Percentiles rank a stretch among this genome's conserved stretches.
Evolutionary conservation across 2,329 filamentous ascomycete genomes (phyloP).

Genomic region (Penicillium italicum): DNA sequence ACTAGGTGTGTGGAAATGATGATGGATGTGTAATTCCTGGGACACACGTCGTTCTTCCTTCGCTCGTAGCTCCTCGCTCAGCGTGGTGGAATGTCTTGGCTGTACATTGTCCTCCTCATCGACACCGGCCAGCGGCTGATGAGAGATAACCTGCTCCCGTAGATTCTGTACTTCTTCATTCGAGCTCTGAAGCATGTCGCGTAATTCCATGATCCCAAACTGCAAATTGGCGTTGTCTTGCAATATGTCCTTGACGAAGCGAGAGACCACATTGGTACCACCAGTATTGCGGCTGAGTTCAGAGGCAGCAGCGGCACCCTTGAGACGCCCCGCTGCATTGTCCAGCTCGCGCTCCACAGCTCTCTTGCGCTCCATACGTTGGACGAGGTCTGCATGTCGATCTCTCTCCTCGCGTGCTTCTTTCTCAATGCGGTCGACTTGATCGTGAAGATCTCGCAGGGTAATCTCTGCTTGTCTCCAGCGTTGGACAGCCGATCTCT

Average conservation of each 20-base stretch:
- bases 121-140: constrained; percentile 62
- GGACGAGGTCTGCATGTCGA: constrained; percentile 74
- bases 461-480: constrained; percentile 83
- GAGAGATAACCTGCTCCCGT: constrained; percentile 73
- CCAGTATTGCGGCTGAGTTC: constrained; percentile 58
- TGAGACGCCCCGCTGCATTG: constrained; percentile 73
- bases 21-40: constrained; percentile 85
- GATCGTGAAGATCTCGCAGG: constrained; percentile 74
- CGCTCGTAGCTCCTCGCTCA: constrained; percentile 68
- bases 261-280: constrained; percentile 73
- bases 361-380: constrained; percentile 78
- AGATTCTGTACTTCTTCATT: constrained; percentile 91
- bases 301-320: constrained; percentile 71
- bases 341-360: constrained; percentile 78
- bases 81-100: constrained; percentile 48
- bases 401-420: constrained; percentile 77
- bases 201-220: constrained; percentile 82
- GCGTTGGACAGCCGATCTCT: constrained; percentile 71
- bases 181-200: constrained; percentile 84
- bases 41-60: constrained; percentile 51
- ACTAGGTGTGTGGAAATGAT: constrained; percentile 75
- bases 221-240: constrained; percentile 95
- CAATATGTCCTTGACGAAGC: constrained; percentile 92
- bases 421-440: constrained; percentile 82
- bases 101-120: constrained; percentile 23